phyloP scores from a whole-genome alignment of 352 stramenopile genomes.

The Detonula confervacea region DNA sequence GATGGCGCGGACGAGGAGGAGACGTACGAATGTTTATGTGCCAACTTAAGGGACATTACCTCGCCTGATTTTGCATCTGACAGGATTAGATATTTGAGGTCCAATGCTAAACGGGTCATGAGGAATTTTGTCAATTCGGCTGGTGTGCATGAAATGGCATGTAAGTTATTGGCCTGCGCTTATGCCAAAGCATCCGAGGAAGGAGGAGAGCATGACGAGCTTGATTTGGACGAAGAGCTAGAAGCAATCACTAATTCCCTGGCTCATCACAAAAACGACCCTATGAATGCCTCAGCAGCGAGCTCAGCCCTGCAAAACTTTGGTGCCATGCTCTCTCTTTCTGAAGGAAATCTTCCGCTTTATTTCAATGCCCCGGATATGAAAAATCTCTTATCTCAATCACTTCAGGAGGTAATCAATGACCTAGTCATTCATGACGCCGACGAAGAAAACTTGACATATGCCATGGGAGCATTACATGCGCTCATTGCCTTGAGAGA shows the following conservation, averaged over 20 bases:
- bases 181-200: constrained; percentile 14
- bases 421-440: constrained; percentile 6
- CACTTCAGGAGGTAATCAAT: constrained; percentile 15
- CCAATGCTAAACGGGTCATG: constrained; percentile 23
- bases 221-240: constrained; percentile 6
- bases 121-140: constrained; percentile 21
- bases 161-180: constrained; percentile 42
- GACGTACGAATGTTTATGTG: constrained; percentile 12
- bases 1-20: constrained; percentile 18
- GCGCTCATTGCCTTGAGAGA: constrained; percentile 33
- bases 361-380: constrained; percentile 13
- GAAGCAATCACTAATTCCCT: constrained; percentile 21
- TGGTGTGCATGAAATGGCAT: constrained; percentile 31
- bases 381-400: constrained; percentile 14
- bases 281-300: constrained; percentile 24
- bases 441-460: constrained; percentile 17
- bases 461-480: constrained; percentile 32
- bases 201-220: too few relatives aligned
- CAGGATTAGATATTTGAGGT: constrained; percentile 17
- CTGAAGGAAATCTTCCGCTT: too few relatives aligned
- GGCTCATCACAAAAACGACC: constrained; percentile 19
- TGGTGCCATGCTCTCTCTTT: constrained; percentile 10
- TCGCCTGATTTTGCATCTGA: constrained; percentile 1
- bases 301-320: constrained; percentile 42
- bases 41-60: constrained; percentile 26